A percentile compares a stretch with the other conserved stretches of the same genome.
These are phyloP conservation scores for Casuarina equisetifolia DNA, from an alignment of 306 rosid genomes.

Conservation along the genomic window DNA sequence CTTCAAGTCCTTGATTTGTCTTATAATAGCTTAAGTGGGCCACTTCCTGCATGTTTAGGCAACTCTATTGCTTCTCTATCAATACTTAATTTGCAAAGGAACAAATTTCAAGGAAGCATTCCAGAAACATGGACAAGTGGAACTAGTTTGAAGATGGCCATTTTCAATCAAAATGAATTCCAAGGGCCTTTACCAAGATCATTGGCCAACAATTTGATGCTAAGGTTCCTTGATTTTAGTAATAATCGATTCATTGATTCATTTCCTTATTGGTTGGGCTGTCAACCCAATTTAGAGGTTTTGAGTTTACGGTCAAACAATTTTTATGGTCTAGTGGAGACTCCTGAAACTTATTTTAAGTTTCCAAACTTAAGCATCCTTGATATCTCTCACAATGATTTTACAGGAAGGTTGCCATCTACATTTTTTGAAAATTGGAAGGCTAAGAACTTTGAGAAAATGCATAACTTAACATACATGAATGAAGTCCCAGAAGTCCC, in stretches of 20 bases:
- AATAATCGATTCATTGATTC: neutral
- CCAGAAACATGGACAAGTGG: neutral
- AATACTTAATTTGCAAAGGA: neutral
- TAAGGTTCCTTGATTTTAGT: neutral
- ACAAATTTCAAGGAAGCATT: neutral
- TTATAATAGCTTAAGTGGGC: neutral
- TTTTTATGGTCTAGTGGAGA: neutral
- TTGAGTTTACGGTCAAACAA: neutral
- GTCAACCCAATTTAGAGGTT: neutral
- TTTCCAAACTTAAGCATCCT: neutral
- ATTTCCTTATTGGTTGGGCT: neutral
- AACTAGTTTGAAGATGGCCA: neutral
- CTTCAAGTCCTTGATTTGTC: neutral
- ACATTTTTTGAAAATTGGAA: neutral
- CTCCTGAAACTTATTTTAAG: neutral
- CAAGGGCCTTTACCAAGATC: neutral
- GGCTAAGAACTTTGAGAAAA: neutral
- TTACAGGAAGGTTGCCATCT: neutral
- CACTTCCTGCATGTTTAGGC: neutral
- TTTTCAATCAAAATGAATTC: neutral
- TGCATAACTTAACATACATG: neutral
- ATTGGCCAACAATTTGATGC: neutral
- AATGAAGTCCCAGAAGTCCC: no score
- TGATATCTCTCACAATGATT: neutral
- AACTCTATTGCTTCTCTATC: neutral